These are phyloP conservation scores for Cajanus cajan DNA, from an alignment of 306 rosid species.

Conservation along the genomic window DNA sequence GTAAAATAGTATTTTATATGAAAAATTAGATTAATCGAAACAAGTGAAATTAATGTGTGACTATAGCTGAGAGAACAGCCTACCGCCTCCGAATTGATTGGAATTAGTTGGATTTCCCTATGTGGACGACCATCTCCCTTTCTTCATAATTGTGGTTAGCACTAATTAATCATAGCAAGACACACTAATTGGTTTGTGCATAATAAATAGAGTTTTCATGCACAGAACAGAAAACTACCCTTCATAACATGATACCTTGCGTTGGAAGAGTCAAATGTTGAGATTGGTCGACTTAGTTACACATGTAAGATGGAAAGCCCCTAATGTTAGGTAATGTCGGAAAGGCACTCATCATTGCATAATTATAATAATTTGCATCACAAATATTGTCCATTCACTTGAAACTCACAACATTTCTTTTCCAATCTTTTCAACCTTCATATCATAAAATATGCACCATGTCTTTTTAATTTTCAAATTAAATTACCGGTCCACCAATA, in stretches of 20 bases:
- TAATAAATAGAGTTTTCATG: background rate
- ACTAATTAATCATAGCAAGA: background rate
- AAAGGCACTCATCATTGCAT: slow-evolving; percentile 31
- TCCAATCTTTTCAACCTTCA: background rate
- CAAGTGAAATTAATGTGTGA: background rate
- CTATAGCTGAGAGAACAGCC: background rate
- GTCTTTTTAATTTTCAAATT: background rate
- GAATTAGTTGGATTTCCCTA: background rate
- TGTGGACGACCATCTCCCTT: background rate
- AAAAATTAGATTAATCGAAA: background rate
- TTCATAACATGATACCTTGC: background rate
- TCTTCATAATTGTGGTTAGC: background rate
- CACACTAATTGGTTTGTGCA: background rate
- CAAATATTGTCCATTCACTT: background rate
- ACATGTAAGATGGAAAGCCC: background rate
- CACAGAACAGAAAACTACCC: background rate
- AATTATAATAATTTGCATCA: background rate
- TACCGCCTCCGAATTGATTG: background rate
- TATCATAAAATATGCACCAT: background rate
- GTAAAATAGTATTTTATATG: background rate
- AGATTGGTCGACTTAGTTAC: background rate
- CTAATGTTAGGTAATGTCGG: slow-evolving; percentile 36
- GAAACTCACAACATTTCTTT: slow-evolving; percentile 6
- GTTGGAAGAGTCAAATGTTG: background rate
- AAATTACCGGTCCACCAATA: background rate